Conservation (phyloP, 371 early-diverging fungal genomes). For the Mortierella sp. region DNA sequence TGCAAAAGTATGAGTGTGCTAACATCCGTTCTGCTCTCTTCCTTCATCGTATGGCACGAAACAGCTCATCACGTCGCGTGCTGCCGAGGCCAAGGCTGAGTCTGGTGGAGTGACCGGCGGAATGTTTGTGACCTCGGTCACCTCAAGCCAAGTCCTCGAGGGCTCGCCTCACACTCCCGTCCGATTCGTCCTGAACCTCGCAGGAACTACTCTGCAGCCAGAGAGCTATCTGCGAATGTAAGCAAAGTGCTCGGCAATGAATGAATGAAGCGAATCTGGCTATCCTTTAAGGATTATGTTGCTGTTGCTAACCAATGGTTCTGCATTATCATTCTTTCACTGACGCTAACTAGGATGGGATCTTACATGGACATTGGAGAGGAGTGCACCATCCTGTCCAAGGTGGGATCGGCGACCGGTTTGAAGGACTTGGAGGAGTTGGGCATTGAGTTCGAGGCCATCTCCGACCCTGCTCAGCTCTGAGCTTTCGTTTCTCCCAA, state of each 20-base stretch:
- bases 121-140: conserved; percentile 24
- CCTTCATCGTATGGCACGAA: not conserved
- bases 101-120: conserved; percentile 1
- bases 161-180: conserved; percentile 10
- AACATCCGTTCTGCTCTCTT: not conserved
- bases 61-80: conserved; percentile 5
- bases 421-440: conserved; percentile 19
- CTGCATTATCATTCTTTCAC: no score
- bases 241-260: not conserved
- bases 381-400: conserved; percentile 27
- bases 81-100: conserved; percentile 14
- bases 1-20: not conserved
- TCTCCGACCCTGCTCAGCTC: not conserved
- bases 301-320: no score
- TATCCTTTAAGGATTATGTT: no score
- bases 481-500: not conserved
- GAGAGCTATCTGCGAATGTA: conserved; percentile 39
- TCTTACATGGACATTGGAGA: conserved; percentile 42
- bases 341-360: conserved; percentile 36
- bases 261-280: no score
- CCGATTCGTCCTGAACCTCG: conserved; percentile 32
- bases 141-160: conserved; percentile 1
- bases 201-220: not conserved
- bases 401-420: not conserved
- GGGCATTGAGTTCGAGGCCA: conserved; percentile 17